phyloP scores from a whole-genome alignment of 768 basidiomycete genomes.

The Boletus sp. region DNA sequence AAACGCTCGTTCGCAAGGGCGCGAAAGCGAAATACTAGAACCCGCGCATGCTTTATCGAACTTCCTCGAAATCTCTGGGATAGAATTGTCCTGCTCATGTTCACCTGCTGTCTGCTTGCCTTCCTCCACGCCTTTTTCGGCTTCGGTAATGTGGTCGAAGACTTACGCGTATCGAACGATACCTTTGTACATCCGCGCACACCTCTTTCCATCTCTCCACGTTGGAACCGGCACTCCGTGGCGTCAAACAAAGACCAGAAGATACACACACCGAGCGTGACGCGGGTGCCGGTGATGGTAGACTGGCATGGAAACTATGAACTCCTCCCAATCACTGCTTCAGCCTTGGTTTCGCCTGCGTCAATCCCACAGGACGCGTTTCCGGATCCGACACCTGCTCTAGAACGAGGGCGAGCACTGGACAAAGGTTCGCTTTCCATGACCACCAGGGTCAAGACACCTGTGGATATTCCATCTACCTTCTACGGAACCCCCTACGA shows the following conservation, averaged over 20 bases:
- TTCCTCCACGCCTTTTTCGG: slow-evolving; percentile 29
- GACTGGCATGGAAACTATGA: slow-evolving; percentile 24
- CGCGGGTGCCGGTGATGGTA: slow-evolving; percentile 7
- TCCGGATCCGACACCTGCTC: slow-evolving; percentile 18
- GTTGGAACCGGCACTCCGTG: not conserved
- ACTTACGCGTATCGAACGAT: not conserved
- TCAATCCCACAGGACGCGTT: slow-evolving; percentile 20
- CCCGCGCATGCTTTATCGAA: not conserved
- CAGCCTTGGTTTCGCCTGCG: slow-evolving; percentile 1
- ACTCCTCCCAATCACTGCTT: slow-evolving; percentile 3
- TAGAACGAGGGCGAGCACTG: not conserved
- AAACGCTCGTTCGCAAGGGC: not conserved
- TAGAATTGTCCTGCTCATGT: slow-evolving; percentile 21
- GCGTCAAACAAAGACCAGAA: not conserved
- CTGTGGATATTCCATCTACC: not conserved
- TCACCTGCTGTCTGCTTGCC: slow-evolving; percentile 21
- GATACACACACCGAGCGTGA: not conserved
- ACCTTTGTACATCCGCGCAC: not conserved
- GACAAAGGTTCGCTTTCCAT: not conserved
- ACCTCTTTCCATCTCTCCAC: not conserved
- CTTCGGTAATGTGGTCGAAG: slow-evolving; percentile 10
- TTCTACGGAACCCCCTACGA: slow-evolving; percentile 16
- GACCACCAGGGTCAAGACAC: not conserved
- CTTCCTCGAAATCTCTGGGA: slow-evolving; percentile 19
- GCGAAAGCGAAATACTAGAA: not conserved